Base-by-base conservation (phyloP, 345 rosid species). In the Atalantia buxifolia region DNA sequence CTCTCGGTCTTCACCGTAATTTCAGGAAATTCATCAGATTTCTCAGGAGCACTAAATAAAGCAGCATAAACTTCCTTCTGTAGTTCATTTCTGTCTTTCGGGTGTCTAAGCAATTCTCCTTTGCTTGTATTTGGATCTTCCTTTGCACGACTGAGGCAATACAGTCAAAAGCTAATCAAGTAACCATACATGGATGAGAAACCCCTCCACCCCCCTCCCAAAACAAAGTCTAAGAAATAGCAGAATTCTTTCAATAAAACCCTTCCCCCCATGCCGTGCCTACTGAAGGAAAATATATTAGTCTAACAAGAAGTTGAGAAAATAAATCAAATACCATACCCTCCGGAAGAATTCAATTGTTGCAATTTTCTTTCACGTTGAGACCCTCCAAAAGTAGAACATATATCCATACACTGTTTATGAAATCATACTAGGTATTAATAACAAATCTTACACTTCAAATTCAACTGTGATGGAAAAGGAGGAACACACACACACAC, bases 1-100 rank as follows among this genome's bases (percentile, higher is more conserved):
- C 72, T 81, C 24, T 30, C 71, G 7, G 78, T 38, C 72, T 42
- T 80, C 31, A 21, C 76, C 24, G 16, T 69, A 76, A 71, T 79
- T 57, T 68, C 76, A 24, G 86, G 80, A 10, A 63, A 59, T 74
- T 77, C 84, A 45, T 79, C 83, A 53, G 74, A 59, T 76, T 62
- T 82, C 28, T 83, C 80, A 18, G 86, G 48, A 81, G 66, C 69
- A 42, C 14, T 21, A 71, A 87, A 88, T 60, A 90, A 77, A 14
- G 88, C 70, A 75, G 59, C 70, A 78, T 86, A 83, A 53, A 87
- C 78, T 76, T 88, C 93, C 77, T 77, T 83, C 80, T 81, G 84
- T 55, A 83, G 81, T 79, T 83, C 76, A 57, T 73, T 38, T 71
- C 83, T 87, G 61, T 80, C 80, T 64, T 77, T 74, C 64, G 45